Base-by-base conservation (phyloP, 306 rosid genomes). In the Prunus salicina region DNA sequence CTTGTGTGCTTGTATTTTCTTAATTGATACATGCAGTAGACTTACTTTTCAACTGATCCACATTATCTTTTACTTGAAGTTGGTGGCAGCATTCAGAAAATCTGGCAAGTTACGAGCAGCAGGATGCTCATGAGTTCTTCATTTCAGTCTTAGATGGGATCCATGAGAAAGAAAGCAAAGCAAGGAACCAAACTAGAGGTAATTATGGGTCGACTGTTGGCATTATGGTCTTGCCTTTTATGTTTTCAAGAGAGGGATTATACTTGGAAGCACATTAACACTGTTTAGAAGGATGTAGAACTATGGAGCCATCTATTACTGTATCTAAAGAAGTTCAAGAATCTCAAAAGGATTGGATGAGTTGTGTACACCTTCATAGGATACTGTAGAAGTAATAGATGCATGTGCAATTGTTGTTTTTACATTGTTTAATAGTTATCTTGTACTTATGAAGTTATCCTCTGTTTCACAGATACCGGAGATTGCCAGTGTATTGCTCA, bases 91-190 rank as follows among this genome's bases (percentile, higher is more conserved):
- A 94, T 82, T 89, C 98, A 0, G 93, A 97, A 28, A 87, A 87
- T 87, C 91, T 94, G 71, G 96, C 98, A 32, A 89, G 90, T 77
- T 94, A 94, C 76, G 96, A 90, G 79, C 98, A 94, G 85, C 98
- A 94, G 76, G 98, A 94, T 77, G 98, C 98, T 11, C 98, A 94
- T 41, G 98, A 94, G 73, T 94, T 94, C 86, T 91, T 94, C 88
- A 94, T 94, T 85, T 91, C 98, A 30, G 81, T 91, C 84, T 86
- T 94, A 12, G 97, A 91, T 78, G 90, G 97, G 56, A 90, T 94
- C 74, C 97, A 92, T 77, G 97, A 91, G 82, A 91, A 83, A 63
- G 88, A 83, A 73, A 58, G 78, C 75, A 87, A 84, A 83, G 38
- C 85, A 73, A 83, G 58, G 81, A 91, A 84, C 19, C 84, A 81